phyloP scores from a whole-genome alignment of 2,329 filamentous ascomycete genomes.

The Bipolaris cookei region DNA sequence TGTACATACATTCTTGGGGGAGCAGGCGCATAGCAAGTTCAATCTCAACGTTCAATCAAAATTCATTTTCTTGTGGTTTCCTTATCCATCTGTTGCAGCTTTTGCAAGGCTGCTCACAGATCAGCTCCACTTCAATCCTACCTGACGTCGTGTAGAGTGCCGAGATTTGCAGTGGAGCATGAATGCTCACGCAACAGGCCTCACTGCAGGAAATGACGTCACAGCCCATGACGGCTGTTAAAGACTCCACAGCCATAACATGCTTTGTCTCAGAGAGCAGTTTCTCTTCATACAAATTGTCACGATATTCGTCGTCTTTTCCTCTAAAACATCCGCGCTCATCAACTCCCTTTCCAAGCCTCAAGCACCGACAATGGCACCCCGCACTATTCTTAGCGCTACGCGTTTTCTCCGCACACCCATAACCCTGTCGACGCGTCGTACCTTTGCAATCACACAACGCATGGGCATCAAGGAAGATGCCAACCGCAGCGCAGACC shows the following conservation, averaged over 20 bases:
- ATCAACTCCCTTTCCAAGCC: background rate
- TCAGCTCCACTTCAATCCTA: background rate
- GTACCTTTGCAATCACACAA: conserved; percentile 42
- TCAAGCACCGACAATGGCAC: conserved; percentile 20
- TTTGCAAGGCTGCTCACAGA: too few relatives aligned
- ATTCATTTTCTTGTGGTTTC: background rate
- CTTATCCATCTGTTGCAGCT: too few relatives aligned
- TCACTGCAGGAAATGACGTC: background rate
- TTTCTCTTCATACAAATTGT: background rate
- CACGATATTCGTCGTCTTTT: background rate
- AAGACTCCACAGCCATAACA: background rate
- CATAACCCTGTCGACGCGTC: conserved; percentile 16
- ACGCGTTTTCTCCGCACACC: conserved; percentile 16
- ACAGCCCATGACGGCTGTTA: background rate
- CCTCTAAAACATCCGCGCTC: background rate
- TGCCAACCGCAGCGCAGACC: conserved; percentile 45
- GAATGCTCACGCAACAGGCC: background rate
- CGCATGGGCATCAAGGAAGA: conserved; percentile 51
- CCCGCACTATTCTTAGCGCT: conserved; percentile 22
- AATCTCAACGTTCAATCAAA: too few relatives aligned
- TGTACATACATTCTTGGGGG: background rate
- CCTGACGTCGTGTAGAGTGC: background rate
- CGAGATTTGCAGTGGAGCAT: background rate
- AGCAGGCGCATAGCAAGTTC: too few relatives aligned
- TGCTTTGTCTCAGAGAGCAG: background rate